Percentiles rank a stretch among this genome's conserved stretches.
These are phyloP conservation scores for Phytophthora pseudosyringae DNA, from an alignment of 352 stramenopile species.

Conservation along the genomic window DNA sequence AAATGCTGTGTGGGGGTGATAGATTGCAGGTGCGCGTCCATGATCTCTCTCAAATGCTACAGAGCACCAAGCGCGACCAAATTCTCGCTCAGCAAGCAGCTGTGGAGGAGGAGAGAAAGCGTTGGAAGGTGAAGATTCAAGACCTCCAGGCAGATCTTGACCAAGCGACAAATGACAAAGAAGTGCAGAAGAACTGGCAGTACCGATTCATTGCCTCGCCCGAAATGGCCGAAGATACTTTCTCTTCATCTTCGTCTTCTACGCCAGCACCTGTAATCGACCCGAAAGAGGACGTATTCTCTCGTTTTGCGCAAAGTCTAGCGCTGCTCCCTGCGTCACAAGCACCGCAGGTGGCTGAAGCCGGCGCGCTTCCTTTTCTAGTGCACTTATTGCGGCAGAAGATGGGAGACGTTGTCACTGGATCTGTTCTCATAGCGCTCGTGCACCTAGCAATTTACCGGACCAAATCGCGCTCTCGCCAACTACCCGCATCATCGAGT, in stretches of 20 bases:
- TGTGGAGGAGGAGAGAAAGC: conserved; percentile 51
- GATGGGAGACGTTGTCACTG: conserved; percentile 62
- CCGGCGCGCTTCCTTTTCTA: conserved; percentile 70
- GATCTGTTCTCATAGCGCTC: conserved; percentile 72
- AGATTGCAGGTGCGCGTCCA: conserved; percentile 68
- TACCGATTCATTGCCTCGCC: conserved; percentile 41
- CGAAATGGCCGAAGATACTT: conserved; percentile 3
- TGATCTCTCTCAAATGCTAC: conserved; percentile 57
- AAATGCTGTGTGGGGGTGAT: not conserved
- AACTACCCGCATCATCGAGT: not conserved
- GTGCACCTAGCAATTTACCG: conserved; percentile 70
- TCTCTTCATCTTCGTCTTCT: conserved; percentile 5
- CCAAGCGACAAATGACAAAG: conserved; percentile 74
- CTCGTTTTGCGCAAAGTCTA: conserved; percentile 75
- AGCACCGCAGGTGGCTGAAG: conserved; percentile 52
- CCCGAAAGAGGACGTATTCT: conserved; percentile 63
- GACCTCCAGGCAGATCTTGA: conserved; percentile 55
- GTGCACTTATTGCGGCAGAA: conserved; percentile 61
- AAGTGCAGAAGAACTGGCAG: conserved; percentile 70
- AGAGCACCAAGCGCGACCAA: conserved; percentile 69
- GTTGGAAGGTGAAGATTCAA: conserved; percentile 50
- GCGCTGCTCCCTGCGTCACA: conserved; percentile 60
- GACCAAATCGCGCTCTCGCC: conserved; percentile 23
- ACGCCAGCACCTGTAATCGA: conserved; percentile 23
- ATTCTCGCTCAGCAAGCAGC: conserved; percentile 57